phyloP scores from a whole-genome alignment of 2,329 filamentous ascomycete genomes.

The Trichoderma lentiforme region DNA sequence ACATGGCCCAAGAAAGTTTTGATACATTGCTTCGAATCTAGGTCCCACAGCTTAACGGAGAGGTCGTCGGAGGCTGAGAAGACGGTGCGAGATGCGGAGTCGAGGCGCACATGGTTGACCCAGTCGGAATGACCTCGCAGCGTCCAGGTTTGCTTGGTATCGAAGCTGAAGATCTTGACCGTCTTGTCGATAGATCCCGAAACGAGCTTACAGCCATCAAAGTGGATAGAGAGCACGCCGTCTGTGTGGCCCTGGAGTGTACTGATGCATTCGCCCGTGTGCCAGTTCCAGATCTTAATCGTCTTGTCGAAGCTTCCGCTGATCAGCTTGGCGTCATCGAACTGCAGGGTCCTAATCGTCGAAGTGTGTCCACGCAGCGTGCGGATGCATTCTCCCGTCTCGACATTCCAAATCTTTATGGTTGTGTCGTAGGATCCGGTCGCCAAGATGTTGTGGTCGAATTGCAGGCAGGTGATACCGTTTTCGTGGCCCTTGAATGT shows the following conservation, averaged over 20 bases:
- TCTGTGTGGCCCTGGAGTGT: slow-evolving; percentile 76
- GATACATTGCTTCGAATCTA: slow-evolving; percentile 79
- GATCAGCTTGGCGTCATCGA: slow-evolving; percentile 87
- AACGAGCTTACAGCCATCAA: slow-evolving; percentile 77
- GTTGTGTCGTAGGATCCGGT: slow-evolving; percentile 94
- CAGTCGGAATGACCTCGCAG: slow-evolving; percentile 86
- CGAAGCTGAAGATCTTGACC: slow-evolving; percentile 90
- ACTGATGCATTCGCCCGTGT: slow-evolving; percentile 80
- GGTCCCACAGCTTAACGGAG: slow-evolving; percentile 87
- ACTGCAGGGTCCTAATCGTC: slow-evolving; percentile 85
- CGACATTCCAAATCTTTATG: slow-evolving; percentile 93
- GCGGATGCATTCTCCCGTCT: slow-evolving; percentile 81
- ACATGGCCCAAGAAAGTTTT: slow-evolving; percentile 81
- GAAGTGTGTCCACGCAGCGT: slow-evolving; percentile 78
- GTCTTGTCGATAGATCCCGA: slow-evolving; percentile 87
- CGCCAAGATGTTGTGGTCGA: slow-evolving; percentile 86
- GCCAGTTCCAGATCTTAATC: slow-evolving; percentile 95
- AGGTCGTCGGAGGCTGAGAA: slow-evolving; percentile 94
- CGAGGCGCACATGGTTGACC: slow-evolving; percentile 93
- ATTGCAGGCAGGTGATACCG: slow-evolving; percentile 54
- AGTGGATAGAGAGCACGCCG: slow-evolving; percentile 84
- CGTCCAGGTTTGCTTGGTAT: slow-evolving; percentile 74
- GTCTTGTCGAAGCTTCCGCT: slow-evolving; percentile 85
- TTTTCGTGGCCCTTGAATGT: slow-evolving; percentile 84
- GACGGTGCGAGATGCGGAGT: slow-evolving; percentile 76